phyloP scores from a whole-genome alignment of 192 early-diverging fungal genomes.

The Backusella parvicylindrica region DNA sequence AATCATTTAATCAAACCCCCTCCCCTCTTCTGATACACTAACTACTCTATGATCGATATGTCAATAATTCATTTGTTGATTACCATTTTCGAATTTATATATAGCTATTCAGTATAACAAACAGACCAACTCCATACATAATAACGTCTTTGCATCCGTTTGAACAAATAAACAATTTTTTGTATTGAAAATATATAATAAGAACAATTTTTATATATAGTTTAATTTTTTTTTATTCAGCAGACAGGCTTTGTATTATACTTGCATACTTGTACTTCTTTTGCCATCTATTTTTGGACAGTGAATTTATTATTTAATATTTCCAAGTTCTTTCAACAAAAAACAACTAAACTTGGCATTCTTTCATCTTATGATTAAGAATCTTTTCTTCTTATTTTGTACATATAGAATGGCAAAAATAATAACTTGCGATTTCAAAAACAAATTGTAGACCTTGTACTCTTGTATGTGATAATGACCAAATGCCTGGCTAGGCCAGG shows the following conservation, averaged over 20 bases:
- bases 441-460: background rate
- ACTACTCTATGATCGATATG: background rate
- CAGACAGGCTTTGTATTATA: too few species aligned
- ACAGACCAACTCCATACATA: background rate
- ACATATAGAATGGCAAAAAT: background rate
- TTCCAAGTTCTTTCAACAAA: background rate
- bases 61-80: background rate
- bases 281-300: too few species aligned
- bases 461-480: background rate
- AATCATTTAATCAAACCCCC: background rate
- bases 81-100: background rate
- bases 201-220: too few species aligned
- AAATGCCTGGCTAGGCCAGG: background rate
- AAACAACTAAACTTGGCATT: background rate
- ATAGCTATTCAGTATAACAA: background rate
- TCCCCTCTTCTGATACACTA: background rate
- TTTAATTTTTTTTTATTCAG: too few species aligned
- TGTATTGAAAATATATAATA: too few species aligned
- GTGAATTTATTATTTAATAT: background rate
- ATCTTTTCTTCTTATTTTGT: background rate
- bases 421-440: background rate
- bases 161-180: background rate
- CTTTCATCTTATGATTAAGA: background rate
- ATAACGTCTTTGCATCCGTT: background rate
- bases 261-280: too few species aligned